Base-by-base conservation (phyloP, 805 yeast genomes). In the Starmerella bombi region DNA sequence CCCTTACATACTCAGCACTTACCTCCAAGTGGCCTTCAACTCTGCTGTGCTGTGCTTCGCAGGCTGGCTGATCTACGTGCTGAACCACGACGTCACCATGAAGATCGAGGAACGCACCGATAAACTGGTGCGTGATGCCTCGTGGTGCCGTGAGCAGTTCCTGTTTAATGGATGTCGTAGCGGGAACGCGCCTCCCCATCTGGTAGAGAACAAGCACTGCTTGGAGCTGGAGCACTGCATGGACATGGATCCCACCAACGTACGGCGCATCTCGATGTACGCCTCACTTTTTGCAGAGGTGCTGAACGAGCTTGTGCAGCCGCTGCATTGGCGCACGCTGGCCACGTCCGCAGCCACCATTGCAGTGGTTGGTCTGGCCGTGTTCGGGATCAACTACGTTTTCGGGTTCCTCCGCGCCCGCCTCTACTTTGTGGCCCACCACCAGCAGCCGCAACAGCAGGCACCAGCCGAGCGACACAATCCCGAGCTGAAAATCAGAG, bases 201-300 rank as follows among this genome's bases (percentile, higher is more conserved):
- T 85, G n/a, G 83, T 76, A 43, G 50, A 45, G 12, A 20, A 17
- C 9, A 59, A 61, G 2, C 61, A 71, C 16, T 88, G 98, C 56
- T 61, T 69, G 18, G 69, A 65, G 23, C 80, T 91, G 80, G 78
- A 72, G 50, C 70, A 66, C 41, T 88, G 97, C 57, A 83, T 83
- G 85, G 73, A 76, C 48, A 60, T 72, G 34, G 86, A 83, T 49
- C 85, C 93, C 5, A 68, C 69, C 2, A 58, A 59, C 0, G 65
- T 76, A 6, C 79, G 78, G 2, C 66, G 74, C 42, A 75, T 85
- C 0, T 69, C 69, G 45, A 66, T 81, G 43, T 76, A 82, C 31
- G 93, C 91, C 0, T 81, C 77, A 49, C 73, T 85, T 0, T 61
- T 81, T 43, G 91, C 91, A 0, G 93, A 81, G 47, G 76, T 80